Evolutionary conservation across 352 stramenopile species (phyloP), one percentile per base, ranked within the genome.

Genomic region (Globisporangium yorkense): DNA sequence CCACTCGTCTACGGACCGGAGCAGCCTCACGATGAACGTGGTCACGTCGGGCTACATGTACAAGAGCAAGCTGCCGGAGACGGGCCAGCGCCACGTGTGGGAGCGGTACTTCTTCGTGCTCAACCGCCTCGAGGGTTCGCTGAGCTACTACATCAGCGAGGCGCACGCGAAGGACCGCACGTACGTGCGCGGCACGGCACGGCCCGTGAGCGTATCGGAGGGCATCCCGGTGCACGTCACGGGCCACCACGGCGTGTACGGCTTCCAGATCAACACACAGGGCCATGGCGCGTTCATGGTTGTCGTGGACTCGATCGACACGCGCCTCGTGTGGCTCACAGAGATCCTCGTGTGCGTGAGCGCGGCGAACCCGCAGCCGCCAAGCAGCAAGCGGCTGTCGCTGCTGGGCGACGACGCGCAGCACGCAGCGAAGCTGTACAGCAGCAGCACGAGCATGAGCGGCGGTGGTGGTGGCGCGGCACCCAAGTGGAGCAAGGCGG

Each of bases 81-180:
- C 81, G 1, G 85, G 85, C 13, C 80, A 94, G 67, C 68, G 77
- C 16, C 84, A 92, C 41, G 45, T 90, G 35, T 94, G 85, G 85
- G 85, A 94, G 65, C 82, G 85, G 16, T 92, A 88, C 52, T 94
- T 89, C 60, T 94, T 94, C 47, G 82, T 92, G 27, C 68, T 94
- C 20, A 86, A 92, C 57, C 82, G 83, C 39, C 65, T 71, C 18
- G 76, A 91, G 3, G 82, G 83, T 12, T 81, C 79, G 8, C 56
- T 94, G 44, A 90, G 82, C 63, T 94, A 92, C 57, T 94, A 94
- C 68, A 87, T 92, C 16, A 92, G 79, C 40, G 85, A 94, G 54
- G 77, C 82, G 46, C 85, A 94, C 56, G 85, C 85, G 7, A 88
- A 89, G 58, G 83, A 94, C 51, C 80, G 83, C 9, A 94, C 83